Evolutionary conservation across 2,329 filamentous ascomycete genomes (phyloP).

Genomic region (Lasiodiplodia hormozganensis): DNA sequence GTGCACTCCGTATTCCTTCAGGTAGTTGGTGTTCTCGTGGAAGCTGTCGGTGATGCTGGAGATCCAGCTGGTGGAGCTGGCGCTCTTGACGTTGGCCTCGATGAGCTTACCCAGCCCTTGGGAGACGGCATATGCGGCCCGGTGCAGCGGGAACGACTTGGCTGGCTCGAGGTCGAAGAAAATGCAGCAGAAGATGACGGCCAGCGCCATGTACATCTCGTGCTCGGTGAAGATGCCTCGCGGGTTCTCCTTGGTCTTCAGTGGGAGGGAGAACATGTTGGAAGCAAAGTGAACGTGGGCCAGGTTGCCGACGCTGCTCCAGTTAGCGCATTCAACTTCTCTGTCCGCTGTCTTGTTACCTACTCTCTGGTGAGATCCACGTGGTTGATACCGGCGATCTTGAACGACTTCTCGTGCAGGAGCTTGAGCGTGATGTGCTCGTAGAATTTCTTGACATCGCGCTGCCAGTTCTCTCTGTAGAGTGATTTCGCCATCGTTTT

Average conservation of each 20-base stretch:
- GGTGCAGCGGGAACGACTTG: conserved; percentile 69
- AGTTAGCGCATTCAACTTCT: neutral
- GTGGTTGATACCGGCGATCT: conserved; percentile 64
- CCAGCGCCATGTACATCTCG: conserved; percentile 66
- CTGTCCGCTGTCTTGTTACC: conserved; percentile 30
- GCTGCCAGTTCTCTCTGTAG: conserved; percentile 66
- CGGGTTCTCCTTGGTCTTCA: conserved; percentile 61
- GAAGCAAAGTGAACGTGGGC: conserved; percentile 64
- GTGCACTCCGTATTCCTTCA: conserved; percentile 70
- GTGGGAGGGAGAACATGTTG: conserved; percentile 61
- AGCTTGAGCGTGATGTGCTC: conserved; percentile 66
- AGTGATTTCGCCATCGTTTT: conserved; percentile 55
- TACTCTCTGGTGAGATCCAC: conserved; percentile 69
- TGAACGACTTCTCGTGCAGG: conserved; percentile 68
- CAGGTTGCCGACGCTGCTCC: conserved; percentile 55
- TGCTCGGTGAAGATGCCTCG: conserved; percentile 63
- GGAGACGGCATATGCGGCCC: conserved; percentile 64
- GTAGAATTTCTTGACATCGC: conserved; percentile 71
- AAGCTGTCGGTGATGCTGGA: conserved; percentile 58
- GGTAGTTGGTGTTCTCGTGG: conserved; percentile 55
- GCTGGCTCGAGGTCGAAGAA: conserved; percentile 71
- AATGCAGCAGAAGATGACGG: conserved; percentile 69
- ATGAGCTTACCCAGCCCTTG: conserved; percentile 67
- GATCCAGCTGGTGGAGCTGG: conserved; percentile 63
- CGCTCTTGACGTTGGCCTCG: conserved; percentile 69